Evolutionary conservation across 495 filamentous ascomycete genomes (phyloP).

Genomic region (Penicillium maclennaniae): DNA sequence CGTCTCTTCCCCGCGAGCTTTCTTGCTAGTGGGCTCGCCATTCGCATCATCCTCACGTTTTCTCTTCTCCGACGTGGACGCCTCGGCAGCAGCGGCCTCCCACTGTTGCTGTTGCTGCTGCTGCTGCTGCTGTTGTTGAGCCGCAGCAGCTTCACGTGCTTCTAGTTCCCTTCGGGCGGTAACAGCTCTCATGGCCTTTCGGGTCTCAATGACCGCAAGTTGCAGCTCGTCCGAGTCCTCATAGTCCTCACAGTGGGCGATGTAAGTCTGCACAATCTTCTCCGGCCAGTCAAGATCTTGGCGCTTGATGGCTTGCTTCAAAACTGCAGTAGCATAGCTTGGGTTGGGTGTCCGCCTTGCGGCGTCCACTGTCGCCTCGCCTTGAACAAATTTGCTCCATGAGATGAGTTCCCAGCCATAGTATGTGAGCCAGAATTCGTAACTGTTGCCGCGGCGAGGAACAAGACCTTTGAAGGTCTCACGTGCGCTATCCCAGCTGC

Average conservation of each 20-base stretch:
- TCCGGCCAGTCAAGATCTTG: constrained; percentile 86
- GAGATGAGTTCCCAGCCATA: constrained; percentile 85
- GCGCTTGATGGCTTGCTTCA: constrained; percentile 67
- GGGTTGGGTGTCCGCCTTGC: constrained; percentile 51
- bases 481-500: constrained; percentile 63
- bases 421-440: constrained; percentile 89
- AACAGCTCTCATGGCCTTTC: constrained; percentile 60
- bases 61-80: constrained; percentile 54
- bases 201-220: constrained; percentile 62
- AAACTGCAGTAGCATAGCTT: constrained; percentile 63
- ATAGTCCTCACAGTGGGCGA: constrained; percentile 83
- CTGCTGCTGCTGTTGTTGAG: constrained; percentile 37
- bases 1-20: constrained; percentile 50
- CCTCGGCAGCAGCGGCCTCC: constrained; percentile 16
- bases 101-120: constrained; percentile 27
- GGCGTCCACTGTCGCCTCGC: constrained; percentile 44
- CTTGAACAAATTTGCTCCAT: constrained; percentile 56
- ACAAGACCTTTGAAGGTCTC: constrained; percentile 71
- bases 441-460: constrained; percentile 63
- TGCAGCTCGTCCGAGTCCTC: constrained; percentile 70
- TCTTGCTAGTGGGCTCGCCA: constrained; percentile 50
- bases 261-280: constrained; percentile 75
- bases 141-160: constrained; percentile 51
- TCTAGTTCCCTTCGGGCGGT: constrained; percentile 65
- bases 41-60: constrained; percentile 62